phyloP scores from a whole-genome alignment of 164 flowering plant genomes.

The Nelumbo lutea region DNA sequence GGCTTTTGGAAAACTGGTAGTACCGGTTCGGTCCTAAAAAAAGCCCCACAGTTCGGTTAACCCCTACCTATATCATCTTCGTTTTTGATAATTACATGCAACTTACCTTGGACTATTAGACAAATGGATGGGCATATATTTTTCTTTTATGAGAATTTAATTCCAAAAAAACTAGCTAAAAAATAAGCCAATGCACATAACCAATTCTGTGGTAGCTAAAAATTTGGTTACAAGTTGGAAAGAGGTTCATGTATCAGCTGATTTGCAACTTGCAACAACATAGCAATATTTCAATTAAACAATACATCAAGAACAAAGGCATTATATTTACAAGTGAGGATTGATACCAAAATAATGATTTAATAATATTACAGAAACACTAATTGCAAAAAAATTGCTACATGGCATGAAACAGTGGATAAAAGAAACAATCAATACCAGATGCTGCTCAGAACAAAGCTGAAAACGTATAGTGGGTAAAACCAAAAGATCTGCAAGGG shows the following conservation, averaged over 20 bases:
- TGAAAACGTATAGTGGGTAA: slow-evolving; percentile 80
- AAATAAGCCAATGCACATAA: too few relatives aligned
- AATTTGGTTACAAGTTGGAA: background rate
- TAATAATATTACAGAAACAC: background rate
- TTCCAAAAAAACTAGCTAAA: too few relatives aligned
- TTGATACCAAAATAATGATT: background rate
- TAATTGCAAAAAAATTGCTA: background rate
- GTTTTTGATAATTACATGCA: too few relatives aligned
- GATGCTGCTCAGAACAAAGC: slow-evolving; percentile 69
- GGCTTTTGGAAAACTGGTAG: too few relatives aligned
- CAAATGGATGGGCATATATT: too few relatives aligned
- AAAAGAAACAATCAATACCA: slow-evolving; percentile 46
- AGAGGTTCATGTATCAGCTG: background rate
- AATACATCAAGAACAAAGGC: background rate
- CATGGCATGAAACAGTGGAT: slow-evolving; percentile 1
- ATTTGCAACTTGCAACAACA: background rate
- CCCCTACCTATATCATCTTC: too few relatives aligned
- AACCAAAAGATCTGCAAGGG: slow-evolving; percentile 80
- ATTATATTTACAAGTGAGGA: background rate
- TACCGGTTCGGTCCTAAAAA: too few relatives aligned
- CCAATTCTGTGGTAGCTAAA: too few relatives aligned
- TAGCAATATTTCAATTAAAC: background rate
- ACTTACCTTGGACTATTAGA: too few relatives aligned
- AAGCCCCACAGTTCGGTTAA: too few relatives aligned
- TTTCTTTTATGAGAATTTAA: too few relatives aligned